A percentile compares a stretch with the other conserved stretches of the same genome.
phyloP scores from a whole-genome alignment of 768 basidiomycete genomes.

The Xerocomellus dryophilus region DNA sequence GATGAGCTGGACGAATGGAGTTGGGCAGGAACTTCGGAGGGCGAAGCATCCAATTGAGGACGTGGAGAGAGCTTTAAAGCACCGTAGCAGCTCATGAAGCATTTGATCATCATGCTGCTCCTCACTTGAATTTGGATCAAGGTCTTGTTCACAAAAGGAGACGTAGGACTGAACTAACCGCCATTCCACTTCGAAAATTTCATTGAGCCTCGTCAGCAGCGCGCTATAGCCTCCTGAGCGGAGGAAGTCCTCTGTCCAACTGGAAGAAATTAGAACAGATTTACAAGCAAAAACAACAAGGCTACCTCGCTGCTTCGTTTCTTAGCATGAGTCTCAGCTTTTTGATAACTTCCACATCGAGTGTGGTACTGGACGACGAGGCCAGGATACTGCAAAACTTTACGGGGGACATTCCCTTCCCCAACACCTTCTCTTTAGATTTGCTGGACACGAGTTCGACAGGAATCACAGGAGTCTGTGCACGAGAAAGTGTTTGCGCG shows the following conservation, averaged over 20 bases:
- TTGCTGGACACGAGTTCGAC: slow-evolving; percentile 36
- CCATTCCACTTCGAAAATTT: slow-evolving; percentile 96
- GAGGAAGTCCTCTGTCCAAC: slow-evolving; percentile 90
- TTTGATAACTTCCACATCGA: slow-evolving; percentile 86
- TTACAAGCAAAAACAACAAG: background rate
- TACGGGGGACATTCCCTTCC: slow-evolving; percentile 58
- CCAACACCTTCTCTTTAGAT: slow-evolving; percentile 51
- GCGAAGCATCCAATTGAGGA: slow-evolving; percentile 87
- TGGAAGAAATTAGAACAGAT: slow-evolving; percentile 28
- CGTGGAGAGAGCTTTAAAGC: slow-evolving; percentile 91
- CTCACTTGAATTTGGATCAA: slow-evolving; percentile 54
- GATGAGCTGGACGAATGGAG: slow-evolving; percentile 82
- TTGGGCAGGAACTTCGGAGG: slow-evolving; percentile 82
- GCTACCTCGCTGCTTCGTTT: slow-evolving; percentile 86
- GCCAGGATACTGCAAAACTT: slow-evolving; percentile 67
- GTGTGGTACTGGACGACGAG: slow-evolving; percentile 62
- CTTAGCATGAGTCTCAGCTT: slow-evolving; percentile 82
- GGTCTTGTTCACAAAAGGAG: background rate
- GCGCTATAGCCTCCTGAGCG: slow-evolving; percentile 81
- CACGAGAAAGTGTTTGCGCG: slow-evolving; percentile 49
- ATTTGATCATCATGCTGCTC: slow-evolving; percentile 98
- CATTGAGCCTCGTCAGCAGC: slow-evolving; percentile 79
- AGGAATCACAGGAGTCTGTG: slow-evolving; percentile 45
- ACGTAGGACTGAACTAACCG: slow-evolving; percentile 52
- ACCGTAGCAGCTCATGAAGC: slow-evolving; percentile 86